Evolutionary conservation across 345 rosid species (phyloP).

Genomic region (Moricandia moricandioides): DNA sequence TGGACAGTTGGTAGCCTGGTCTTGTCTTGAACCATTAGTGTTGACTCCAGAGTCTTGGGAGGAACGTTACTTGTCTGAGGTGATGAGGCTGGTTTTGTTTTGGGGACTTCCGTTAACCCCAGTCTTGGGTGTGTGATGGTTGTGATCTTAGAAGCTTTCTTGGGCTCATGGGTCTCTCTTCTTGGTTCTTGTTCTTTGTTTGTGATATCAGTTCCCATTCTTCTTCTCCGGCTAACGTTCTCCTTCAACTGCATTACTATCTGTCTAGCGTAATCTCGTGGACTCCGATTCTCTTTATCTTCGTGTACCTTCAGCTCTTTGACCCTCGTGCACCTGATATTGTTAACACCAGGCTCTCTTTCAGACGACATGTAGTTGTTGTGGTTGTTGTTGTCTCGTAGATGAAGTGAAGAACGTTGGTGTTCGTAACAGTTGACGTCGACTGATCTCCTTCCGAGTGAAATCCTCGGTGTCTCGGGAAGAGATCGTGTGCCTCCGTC

Average conservation of each 20-base stretch:
- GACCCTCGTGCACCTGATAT: conserved; percentile 42
- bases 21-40: conserved; percentile 24
- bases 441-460: conserved; percentile 64
- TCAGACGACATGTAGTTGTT: conserved; percentile 26
- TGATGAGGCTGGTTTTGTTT: conserved; percentile 31
- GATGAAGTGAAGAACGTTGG: conserved; percentile 74
- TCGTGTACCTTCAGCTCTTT: conserved; percentile 51
- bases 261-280: conserved; percentile 65
- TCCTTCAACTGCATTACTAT: conserved; percentile 79
- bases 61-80: conserved; percentile 9
- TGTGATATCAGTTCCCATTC: conserved; percentile 76
- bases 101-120: conserved; percentile 42
- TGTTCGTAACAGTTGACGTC: conserved; percentile 54
- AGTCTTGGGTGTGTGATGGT: conserved; percentile 43
- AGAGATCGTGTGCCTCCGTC: conserved; percentile 61
- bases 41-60: conserved; percentile 12
- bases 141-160: conserved; percentile 46
- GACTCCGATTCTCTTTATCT: conserved; percentile 59
- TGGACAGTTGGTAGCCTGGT: conserved; percentile 25
- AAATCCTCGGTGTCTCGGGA: conserved; percentile 84
- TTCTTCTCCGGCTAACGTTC: conserved; percentile 48
- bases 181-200: conserved; percentile 46
- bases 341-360: conserved; percentile 28
- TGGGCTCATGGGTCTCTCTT: conserved; percentile 47
- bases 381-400: conserved; percentile 52